Conservation (phyloP, 2,329 filamentous ascomycete genomes). For the Fusarium longipes region DNA sequence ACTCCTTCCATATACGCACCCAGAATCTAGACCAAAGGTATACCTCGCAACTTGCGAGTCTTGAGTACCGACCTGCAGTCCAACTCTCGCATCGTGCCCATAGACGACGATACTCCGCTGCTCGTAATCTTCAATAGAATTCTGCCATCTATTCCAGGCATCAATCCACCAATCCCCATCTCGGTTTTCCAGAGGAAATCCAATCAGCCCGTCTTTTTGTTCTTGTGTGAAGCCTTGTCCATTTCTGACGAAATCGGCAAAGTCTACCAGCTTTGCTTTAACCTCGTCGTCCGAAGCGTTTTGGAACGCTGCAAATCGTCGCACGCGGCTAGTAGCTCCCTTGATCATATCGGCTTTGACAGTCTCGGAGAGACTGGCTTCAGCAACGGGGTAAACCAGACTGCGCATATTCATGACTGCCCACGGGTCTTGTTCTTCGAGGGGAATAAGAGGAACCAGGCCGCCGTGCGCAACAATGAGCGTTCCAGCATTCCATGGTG, state of each 20-base stretch:
- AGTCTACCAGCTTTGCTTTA: neutral
- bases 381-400: slow-evolving; percentile 63
- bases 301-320: slow-evolving; percentile 11
- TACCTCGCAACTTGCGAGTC: slow-evolving; percentile 58
- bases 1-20: slow-evolving; percentile 73
- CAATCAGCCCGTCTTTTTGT: neutral
- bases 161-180: slow-evolving; percentile 32
- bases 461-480: slow-evolving; percentile 81
- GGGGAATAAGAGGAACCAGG: slow-evolving; percentile 75
- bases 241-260: neutral
- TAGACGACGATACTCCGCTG: slow-evolving; percentile 76
- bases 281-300: slow-evolving; percentile 1
- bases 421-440: slow-evolving; percentile 76
- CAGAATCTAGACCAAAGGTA: slow-evolving; percentile 83
- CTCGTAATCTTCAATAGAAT: slow-evolving; percentile 14
- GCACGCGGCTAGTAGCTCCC: slow-evolving; percentile 23
- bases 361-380: neutral
- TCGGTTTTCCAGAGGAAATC: slow-evolving; percentile 27
- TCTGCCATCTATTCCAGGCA: slow-evolving; percentile 38
- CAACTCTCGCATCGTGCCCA: slow-evolving; percentile 80
- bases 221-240: neutral
- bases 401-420: slow-evolving; percentile 90
- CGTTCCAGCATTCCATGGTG: slow-evolving; percentile 36
- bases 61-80: slow-evolving; percentile 59
- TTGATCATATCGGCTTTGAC: slow-evolving; percentile 26